phyloP scores from a whole-genome alignment of 805 yeast genomes.

The Starmerella scarabaei region DNA sequence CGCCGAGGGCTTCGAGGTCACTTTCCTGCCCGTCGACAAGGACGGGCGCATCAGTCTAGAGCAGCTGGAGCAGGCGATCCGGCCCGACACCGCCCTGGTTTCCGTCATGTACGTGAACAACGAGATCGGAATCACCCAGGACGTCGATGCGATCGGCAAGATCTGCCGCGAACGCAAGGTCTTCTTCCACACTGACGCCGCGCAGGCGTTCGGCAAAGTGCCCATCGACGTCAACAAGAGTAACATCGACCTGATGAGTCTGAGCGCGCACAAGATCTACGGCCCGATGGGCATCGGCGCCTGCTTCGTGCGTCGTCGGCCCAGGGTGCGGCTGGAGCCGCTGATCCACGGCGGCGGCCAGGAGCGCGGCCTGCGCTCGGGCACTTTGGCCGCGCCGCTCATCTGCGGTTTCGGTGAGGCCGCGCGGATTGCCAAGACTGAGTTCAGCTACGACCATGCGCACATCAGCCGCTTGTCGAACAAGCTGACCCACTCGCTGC shows the following conservation, averaged over 20 bases:
- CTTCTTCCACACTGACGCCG: constrained; percentile 94
- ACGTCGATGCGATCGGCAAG: constrained; percentile 81
- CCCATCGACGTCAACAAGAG: constrained; percentile 83
- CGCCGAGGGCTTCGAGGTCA: constrained; percentile 93
- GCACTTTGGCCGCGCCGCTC: constrained; percentile 93
- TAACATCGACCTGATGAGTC: constrained; percentile 86
- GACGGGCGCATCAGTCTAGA: constrained; percentile 74
- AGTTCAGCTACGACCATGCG: constrained; percentile 55
- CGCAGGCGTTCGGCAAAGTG: constrained; percentile 93
- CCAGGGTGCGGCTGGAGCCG: constrained; percentile 93
- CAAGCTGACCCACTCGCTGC: constrained; percentile 57
- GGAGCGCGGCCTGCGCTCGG: constrained; percentile 94
- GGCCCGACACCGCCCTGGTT: constrained; percentile 82
- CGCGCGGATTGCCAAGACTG: constrained; percentile 65
- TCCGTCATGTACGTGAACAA: constrained; percentile 96
- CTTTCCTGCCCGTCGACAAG: constrained; percentile 70
- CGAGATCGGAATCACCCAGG: constrained; percentile 96
- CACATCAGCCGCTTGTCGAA: constrained; percentile 62
- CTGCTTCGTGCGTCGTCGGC: constrained; percentile 87
- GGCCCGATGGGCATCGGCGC: constrained; percentile 99
- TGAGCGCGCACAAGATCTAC: constrained; percentile 90
- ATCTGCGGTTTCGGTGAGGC: constrained; percentile 97
- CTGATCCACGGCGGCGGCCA: constrained; percentile 96
- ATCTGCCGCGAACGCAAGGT: constrained; percentile 78
- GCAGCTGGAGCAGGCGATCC: constrained; percentile 65